These are phyloP conservation scores for Flaveria floridana DNA, from an alignment of 140 eudicot genomes.

Conservation along the genomic window DNA sequence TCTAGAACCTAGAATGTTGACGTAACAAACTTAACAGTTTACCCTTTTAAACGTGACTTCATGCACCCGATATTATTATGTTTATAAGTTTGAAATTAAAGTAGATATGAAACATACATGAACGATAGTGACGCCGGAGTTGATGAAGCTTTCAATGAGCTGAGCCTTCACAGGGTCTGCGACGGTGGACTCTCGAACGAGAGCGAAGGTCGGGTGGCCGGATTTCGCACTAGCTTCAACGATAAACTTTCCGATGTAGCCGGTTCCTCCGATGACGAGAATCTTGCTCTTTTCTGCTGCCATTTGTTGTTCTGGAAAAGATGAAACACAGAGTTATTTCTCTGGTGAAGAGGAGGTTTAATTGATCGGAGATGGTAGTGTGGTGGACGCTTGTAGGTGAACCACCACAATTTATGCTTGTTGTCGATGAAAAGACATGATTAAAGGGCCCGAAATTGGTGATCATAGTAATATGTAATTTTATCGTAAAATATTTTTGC, in stretches of 20 bases:
- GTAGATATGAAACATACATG: slow-evolving; percentile 31
- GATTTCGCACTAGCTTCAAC: slow-evolving; percentile 60
- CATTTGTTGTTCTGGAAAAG: slow-evolving; percentile 29
- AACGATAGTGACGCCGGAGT: slow-evolving; percentile 49
- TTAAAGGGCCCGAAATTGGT: slow-evolving; percentile 13
- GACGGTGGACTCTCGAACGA: slow-evolving; percentile 53
- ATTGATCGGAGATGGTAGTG: neutral
- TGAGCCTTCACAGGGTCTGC: slow-evolving; percentile 56
- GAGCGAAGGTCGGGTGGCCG: slow-evolving; percentile 63
- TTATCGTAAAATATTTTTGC: neutral
- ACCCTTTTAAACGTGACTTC: too few relatives aligned
- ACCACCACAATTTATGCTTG: slow-evolving; percentile 21
- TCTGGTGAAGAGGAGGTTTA: neutral
- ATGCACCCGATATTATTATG: neutral
- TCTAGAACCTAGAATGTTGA: too few relatives aligned
- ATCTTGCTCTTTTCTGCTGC: slow-evolving; percentile 65
- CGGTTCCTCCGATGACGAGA: slow-evolving; percentile 75
- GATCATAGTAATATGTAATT: neutral
- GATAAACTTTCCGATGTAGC: slow-evolving; percentile 66
- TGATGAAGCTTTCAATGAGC: slow-evolving; percentile 55
- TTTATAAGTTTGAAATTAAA: neutral
- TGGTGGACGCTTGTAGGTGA: slow-evolving; percentile 6
- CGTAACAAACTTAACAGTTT: too few relatives aligned
- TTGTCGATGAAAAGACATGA: neutral
- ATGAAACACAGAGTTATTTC: neutral